phyloP scores from a whole-genome alignment of 1,284 basidiomycete species.

The Papiliotrema terrestris region DNA sequence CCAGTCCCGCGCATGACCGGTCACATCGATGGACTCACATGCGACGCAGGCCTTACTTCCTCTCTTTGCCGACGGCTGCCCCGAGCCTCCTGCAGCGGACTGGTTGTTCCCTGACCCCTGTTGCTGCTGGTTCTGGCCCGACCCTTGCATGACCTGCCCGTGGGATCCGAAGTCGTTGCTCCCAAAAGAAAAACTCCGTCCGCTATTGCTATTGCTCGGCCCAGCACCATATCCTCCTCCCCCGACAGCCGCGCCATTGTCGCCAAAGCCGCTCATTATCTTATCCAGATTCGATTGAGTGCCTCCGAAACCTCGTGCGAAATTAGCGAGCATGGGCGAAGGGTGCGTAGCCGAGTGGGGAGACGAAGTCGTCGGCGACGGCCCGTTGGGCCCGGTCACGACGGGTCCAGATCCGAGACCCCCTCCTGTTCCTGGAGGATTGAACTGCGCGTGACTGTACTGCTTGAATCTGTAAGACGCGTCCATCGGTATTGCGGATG shows the following conservation, averaged over 20 bases:
- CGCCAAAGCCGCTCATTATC: not conserved
- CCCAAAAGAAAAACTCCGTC: not conserved
- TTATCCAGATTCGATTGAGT: not conserved
- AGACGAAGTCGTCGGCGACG: slow-evolving; percentile 5
- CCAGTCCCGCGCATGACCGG: too few species aligned
- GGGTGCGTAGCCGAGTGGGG: slow-evolving; percentile 6
- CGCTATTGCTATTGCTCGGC: not conserved
- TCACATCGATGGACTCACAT: slow-evolving; percentile 26
- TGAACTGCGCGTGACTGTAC: not conserved
- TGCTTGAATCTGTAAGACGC: not conserved
- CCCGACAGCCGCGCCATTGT: slow-evolving; percentile 9
- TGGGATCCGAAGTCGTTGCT: not conserved
- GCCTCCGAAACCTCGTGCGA: not conserved
- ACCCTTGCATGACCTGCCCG: not conserved
- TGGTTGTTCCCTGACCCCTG: not conserved
- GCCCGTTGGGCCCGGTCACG: not conserved
- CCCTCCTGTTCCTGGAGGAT: too few species aligned
- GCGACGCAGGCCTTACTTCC: slow-evolving; percentile 47
- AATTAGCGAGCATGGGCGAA: slow-evolving; percentile 1
- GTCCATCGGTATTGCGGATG: not conserved
- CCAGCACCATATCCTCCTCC: not conserved
- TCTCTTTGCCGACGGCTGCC: slow-evolving; percentile 26
- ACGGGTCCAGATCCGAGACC: too few species aligned
- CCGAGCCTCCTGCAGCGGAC: not conserved
- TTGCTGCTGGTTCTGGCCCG: not conserved